Evolutionary conservation across 768 basidiomycete genomes (phyloP).

Genomic region (Xerocomus potaroensis): DNA sequence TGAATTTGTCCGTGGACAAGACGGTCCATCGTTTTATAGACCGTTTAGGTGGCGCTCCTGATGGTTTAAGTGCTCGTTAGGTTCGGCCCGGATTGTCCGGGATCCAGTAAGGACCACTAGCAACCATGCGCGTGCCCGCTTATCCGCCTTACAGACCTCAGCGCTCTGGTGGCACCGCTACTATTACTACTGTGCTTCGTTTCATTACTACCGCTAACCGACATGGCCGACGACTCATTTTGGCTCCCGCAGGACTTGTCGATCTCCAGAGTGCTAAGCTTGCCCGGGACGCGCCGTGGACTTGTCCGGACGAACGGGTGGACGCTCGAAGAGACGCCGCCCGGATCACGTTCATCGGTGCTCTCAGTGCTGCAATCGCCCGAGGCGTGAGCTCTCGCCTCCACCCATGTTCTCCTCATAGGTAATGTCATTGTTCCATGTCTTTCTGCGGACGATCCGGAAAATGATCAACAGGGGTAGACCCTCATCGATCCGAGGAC

Average conservation of each 20-base stretch:
- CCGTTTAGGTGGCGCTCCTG: no score
- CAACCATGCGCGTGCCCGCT: no score
- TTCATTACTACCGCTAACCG: background rate
- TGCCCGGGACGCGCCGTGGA: background rate
- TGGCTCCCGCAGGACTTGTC: background rate
- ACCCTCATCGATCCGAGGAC: no score
- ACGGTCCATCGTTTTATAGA: no score
- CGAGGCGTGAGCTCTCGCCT: background rate
- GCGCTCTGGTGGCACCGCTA: background rate
- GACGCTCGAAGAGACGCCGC: background rate
- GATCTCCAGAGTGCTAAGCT: background rate
- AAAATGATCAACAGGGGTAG: slow-evolving; percentile 25
- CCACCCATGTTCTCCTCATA: background rate
- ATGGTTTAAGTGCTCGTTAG: no score
- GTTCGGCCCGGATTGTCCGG: no score
- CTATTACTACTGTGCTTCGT: background rate
- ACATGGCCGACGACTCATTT: background rate
- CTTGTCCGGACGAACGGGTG: background rate
- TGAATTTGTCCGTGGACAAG: no score
- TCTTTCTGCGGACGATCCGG: slow-evolving; percentile 19
- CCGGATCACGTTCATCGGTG: background rate
- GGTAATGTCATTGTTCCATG: slow-evolving; percentile 7
- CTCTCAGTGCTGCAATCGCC: background rate
- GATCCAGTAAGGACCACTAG: no score
- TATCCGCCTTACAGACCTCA: no score